phyloP scores from a whole-genome alignment of 1,284 basidiomycete species.

The Cryptococcus sp. region DNA sequence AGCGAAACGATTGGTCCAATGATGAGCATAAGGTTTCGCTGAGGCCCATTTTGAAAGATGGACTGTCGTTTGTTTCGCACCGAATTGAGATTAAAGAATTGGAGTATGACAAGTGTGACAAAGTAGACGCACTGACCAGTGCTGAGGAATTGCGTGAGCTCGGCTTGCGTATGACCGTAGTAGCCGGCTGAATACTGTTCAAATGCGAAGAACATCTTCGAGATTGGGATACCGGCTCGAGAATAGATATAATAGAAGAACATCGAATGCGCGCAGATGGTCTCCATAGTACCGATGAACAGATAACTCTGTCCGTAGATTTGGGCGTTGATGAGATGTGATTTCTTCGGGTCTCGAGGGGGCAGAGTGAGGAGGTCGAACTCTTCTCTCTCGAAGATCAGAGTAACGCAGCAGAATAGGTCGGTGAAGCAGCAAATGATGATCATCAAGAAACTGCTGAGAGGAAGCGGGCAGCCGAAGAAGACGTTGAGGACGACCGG shows the following conservation, averaged over 20 bases:
- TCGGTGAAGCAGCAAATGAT: constrained; percentile 62
- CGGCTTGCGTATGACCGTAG: constrained; percentile 8
- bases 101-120: constrained; percentile 64
- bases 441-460: constrained; percentile 56
- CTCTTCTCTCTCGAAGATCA: constrained; percentile 61
- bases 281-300: constrained; percentile 56
- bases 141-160: constrained; percentile 50
- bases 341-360: constrained; percentile 65
- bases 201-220: constrained; percentile 35
- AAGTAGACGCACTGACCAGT: constrained; percentile 56
- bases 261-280: constrained; percentile 57
- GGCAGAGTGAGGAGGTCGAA: constrained; percentile 59
- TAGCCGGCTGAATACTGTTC: constrained; percentile 7
- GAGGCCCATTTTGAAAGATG: constrained; percentile 37
- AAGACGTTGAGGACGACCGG: constrained; percentile 59
- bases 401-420: constrained; percentile 58
- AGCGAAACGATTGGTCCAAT: constrained; percentile 41
- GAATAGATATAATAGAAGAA: constrained; percentile 55
- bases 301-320: too few relatives aligned
- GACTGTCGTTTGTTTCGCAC: constrained; percentile 58
- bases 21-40: too few relatives aligned
- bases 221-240: constrained; percentile 61
- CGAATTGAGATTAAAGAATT: constrained; percentile 60
- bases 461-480: constrained; percentile 56
- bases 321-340: constrained; percentile 59